Percentiles rank a stretch among this genome's conserved stretches.
Conservation (phyloP, 768 basidiomycete genomes). For the Sporobolomyces roseus region DNA sequence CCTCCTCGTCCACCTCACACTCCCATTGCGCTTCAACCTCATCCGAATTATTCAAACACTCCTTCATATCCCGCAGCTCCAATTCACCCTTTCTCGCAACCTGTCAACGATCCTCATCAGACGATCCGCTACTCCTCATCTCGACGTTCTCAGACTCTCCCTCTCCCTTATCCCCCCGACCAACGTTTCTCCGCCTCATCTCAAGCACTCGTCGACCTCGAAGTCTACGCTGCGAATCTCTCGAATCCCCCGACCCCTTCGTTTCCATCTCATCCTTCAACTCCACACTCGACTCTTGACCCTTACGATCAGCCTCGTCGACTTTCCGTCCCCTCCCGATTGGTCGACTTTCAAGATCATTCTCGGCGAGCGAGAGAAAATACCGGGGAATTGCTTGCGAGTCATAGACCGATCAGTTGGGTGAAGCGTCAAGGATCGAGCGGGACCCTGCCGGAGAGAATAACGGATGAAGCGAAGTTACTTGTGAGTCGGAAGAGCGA, state of each 20-base stretch:
- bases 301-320: not conserved
- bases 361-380: no score
- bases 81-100: not conserved
- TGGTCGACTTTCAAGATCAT: no score
- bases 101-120: not conserved
- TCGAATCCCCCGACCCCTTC: not conserved
- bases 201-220: not conserved
- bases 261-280: not conserved
- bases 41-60: no score
- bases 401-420: slow-evolving; percentile 26
- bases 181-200: not conserved
- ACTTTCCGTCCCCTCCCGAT: no score
- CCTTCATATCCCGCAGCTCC: no score
- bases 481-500: not conserved
- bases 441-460: slow-evolving; percentile 16
- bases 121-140: not conserved
- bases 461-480: not conserved
- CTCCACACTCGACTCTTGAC: not conserved
- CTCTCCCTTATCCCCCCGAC: not conserved
- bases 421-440: not conserved
- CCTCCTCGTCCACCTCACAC: no score
- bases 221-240: slow-evolving; percentile 1
- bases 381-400: no score
- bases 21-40: no score
- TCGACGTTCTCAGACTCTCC: not conserved